These are phyloP conservation scores for Vicia sativa DNA, from an alignment of 306 rosid genomes.

Conservation along the genomic window DNA sequence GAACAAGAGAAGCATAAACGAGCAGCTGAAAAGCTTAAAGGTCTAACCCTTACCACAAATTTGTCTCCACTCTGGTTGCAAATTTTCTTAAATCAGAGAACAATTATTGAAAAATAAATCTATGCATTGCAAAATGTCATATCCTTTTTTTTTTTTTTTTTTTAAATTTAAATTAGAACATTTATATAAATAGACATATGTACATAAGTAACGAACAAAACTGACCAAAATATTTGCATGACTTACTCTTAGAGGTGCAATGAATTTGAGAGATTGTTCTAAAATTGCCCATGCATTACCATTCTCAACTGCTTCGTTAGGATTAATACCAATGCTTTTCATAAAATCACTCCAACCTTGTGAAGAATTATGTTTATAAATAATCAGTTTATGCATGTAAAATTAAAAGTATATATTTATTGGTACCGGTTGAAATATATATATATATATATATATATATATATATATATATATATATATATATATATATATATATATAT, in stretches of 20 bases:
- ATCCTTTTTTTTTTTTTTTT: no score
- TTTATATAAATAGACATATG: no score
- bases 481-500: no score
- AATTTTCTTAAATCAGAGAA: slow-evolving; percentile 38
- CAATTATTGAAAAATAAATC: slow-evolving; percentile 17
- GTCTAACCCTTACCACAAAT: slow-evolving; percentile 63
- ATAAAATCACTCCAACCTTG: not conserved
- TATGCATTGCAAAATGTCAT: not conserved
- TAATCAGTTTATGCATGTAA: not conserved
- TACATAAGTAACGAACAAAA: not conserved
- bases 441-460: no score
- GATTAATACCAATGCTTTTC: not conserved
- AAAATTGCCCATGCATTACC: not conserved
- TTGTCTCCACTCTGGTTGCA: slow-evolving; percentile 71
- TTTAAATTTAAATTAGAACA: no score
- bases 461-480: no score
- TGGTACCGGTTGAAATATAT: no score
- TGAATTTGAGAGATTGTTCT: not conserved
- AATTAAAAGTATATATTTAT: not conserved
- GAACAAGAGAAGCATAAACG: slow-evolving; percentile 68
- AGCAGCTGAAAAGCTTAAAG: slow-evolving; percentile 68
- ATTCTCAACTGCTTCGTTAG: not conserved
- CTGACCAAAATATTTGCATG: no score
- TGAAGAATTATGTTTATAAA: not conserved
- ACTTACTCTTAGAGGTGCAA: not conserved